Evolutionary conservation across 306 rosid genomes (phyloP), one percentile per base, ranked within the genome.

Genomic region (Lagenaria siceraria): DNA sequence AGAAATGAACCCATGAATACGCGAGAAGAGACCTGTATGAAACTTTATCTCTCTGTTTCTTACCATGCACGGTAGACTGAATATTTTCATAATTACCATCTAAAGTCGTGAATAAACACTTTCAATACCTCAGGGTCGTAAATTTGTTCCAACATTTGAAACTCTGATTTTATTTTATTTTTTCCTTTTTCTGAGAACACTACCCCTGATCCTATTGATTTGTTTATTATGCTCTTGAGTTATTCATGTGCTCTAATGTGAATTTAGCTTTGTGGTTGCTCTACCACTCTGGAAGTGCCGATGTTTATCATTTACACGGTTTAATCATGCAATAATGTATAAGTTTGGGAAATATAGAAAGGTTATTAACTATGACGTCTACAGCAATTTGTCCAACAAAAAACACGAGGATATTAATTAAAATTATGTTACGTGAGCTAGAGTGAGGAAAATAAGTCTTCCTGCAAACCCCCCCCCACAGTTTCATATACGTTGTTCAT

Each of bases 1-100:
- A 91, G 88, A 77, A 88, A 77, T 80, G 97, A 95, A 78, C 95
- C 91, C 4, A 95, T 95, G 98, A 95, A 90, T 85, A 90, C 87
- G 27, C 84, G 97, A 79, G 88, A 86, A 86, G 91, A 95, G 76
- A 95, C 98, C 62, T 92, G 98, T 95, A 92, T 49, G 80, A n/a
- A 33, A 82, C 84, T 78, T 76, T 59, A 48, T 77, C 51, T 81
- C 43, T 82, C 65, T 64, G 14, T 68, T 62, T 31, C 18, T 80
- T 19, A 21, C 33, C 19, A 65, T 19, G 58, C 73, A 21, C 15
- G 55, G 36, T 13, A 42, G 55, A 22, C n/a, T 35, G 54, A 43
- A 69, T 43, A 69, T 43, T 68, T 24, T 70, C 75, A 15, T 24
- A 15, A 15, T 70, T 8, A 36, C 40, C 53, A 40, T 36, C 17